Percentiles rank a stretch among this genome's conserved stretches.
Evolutionary conservation across 192 early-diverging fungal genomes (phyloP).

Genomic region (Coemansia asiatica): DNA sequence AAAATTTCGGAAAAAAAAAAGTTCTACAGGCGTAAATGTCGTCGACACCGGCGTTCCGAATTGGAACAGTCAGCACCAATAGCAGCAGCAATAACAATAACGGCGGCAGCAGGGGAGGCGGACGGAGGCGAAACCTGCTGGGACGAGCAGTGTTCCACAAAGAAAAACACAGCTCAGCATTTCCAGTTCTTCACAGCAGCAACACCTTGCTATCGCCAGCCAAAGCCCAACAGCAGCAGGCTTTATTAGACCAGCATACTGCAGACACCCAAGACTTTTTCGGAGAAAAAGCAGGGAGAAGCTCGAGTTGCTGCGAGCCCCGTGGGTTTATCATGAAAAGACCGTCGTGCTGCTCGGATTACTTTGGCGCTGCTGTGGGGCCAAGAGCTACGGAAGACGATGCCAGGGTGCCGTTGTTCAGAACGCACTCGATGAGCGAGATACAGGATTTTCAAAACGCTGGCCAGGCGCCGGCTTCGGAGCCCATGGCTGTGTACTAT

Average conservation of each 20-base stretch:
- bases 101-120: not conserved
- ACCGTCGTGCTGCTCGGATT: not conserved
- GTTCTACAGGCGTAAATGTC: not conserved
- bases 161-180: not conserved
- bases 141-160: not conserved
- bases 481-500: not conserved
- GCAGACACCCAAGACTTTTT: no score
- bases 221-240: no score
- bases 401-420: constrained; percentile 9
- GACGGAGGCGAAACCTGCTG: not conserved
- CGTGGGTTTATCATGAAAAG: not conserved
- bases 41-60: not conserved
- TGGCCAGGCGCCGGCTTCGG: not conserved
- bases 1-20: not conserved
- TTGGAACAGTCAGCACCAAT: not conserved
- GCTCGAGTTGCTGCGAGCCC: not conserved
- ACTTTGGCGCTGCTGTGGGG: not conserved
- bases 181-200: not conserved
- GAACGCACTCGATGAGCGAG: constrained; percentile 21
- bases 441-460: not conserved
- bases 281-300: not conserved
- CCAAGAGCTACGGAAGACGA: not conserved
- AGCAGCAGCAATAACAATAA: not conserved
- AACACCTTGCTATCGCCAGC: not conserved
- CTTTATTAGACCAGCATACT: no score